Conservation (phyloP, 768 basidiomycete species). For the Suillus subaureus region DNA sequence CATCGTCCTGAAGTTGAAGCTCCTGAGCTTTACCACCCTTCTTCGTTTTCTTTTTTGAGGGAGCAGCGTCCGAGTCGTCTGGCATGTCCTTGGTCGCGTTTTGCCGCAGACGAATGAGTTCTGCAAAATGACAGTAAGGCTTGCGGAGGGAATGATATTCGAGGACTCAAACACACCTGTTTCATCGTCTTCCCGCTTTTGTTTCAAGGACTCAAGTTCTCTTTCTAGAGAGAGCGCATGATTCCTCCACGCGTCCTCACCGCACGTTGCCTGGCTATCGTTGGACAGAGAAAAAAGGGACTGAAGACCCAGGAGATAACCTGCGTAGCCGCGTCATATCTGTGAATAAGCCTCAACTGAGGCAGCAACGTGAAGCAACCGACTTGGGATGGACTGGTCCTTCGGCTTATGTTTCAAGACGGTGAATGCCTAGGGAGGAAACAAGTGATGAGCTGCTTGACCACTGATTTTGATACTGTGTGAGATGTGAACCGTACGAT, state of each 20-base stretch:
- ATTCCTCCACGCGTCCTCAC: constrained; percentile 21
- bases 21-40: constrained; percentile 23
- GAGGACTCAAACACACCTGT: constrained; percentile 19
- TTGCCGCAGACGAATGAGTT: constrained; percentile 22
- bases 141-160: neutral
- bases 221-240: constrained; percentile 34
- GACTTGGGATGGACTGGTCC: constrained; percentile 28
- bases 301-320: constrained; percentile 30
- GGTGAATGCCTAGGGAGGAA: constrained; percentile 20
- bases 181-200: constrained; percentile 25
- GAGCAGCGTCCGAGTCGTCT: constrained; percentile 18
- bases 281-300: constrained; percentile 21
- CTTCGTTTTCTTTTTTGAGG: constrained; percentile 30
- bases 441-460: neutral
- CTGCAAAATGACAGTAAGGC: constrained; percentile 10
- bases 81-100: constrained; percentile 16
- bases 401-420: constrained; percentile 29
- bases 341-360: neutral
- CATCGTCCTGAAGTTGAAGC: constrained; percentile 1
- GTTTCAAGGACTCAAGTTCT: constrained; percentile 22
- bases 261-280: constrained; percentile 1
- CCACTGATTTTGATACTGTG: neutral
- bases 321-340: constrained; percentile 11
- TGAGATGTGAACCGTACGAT: neutral
- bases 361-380: neutral